Base-by-base conservation (phyloP, 306 rosid species). In the Vigna radiata region DNA sequence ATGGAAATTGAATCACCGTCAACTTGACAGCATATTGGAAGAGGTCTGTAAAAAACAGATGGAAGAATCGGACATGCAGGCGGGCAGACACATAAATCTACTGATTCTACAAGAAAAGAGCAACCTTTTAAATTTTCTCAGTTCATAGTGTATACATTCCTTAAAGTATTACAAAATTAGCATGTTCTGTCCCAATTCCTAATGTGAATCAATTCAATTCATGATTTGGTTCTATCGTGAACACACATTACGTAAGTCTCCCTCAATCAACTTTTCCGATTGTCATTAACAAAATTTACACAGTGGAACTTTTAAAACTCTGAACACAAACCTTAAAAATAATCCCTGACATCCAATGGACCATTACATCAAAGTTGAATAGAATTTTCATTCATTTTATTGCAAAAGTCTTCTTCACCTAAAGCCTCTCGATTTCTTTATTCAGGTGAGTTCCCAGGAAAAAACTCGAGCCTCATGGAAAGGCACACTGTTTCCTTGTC, bases 1-100 rank as follows among this genome's bases (percentile, higher is more conserved):
- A 82, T 46, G 69, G 41, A 72, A 82, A 78, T 77, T 49, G 55
- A 55, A 63, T 4, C 68, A 63, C 78, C 69, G 31, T 49, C 23
- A 77, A 62, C 75, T 16, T 81, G 65, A 60, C 53, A 31, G 63
- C 37, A 60, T 31, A 77, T 14, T 39, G 62, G 23, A 61, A 78
- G 41, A 36, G 44, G 77, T 37, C 56, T 25, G 4, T 36, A 23
- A 46, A 46, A 25, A 72, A 72, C 15, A 41, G 31, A 48, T 54
- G 39, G 68, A 59, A 72, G 5, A 76, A 76, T 41, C 73, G 43
- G 39, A 16, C 62, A 67, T 41, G 54, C n/a, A 11, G 4, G 43
- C 46, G 15, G 31, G 33, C 70, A 72, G 33, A 41, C 53, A 43
- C 61, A 8, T 25, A 25, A 64, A 39, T 15, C 23, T 37, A 75